Evolutionary conservation across 352 stramenopile species (phyloP).

Genomic region (Pythium myriotylum): DNA sequence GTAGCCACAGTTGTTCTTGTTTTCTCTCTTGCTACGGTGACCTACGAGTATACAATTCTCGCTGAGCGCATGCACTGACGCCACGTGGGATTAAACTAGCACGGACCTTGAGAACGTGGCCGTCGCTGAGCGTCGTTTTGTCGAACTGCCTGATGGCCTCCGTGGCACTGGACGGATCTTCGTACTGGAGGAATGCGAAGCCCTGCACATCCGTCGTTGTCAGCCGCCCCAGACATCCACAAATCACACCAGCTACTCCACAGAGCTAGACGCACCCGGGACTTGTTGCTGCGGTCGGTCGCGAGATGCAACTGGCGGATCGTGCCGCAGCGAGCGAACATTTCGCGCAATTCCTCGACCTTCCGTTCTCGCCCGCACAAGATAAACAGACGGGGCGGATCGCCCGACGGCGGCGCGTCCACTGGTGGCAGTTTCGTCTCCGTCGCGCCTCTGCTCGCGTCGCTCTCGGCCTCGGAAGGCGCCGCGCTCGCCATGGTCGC

Average conservation of each 20-base stretch:
- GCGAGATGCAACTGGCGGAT: constrained; percentile 74
- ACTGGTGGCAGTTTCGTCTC: neutral
- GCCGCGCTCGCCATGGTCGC: constrained; percentile 1
- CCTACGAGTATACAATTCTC: constrained; percentile 33
- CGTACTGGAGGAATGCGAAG: constrained; percentile 82
- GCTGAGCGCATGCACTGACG: too few relatives aligned
- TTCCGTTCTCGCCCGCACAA: constrained; percentile 71
- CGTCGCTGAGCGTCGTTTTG: constrained; percentile 59
- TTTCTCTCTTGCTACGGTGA: constrained; percentile 69
- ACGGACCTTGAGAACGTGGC: constrained; percentile 72
- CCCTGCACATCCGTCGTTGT: constrained; percentile 28
- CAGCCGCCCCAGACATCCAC: too few relatives aligned
- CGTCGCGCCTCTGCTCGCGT: neutral
- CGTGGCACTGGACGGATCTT: constrained; percentile 44
- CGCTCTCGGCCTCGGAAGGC: constrained; percentile 1
- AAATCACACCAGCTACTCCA: too few relatives aligned
- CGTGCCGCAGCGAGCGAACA: constrained; percentile 60
- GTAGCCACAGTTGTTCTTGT: neutral
- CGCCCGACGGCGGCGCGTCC: neutral
- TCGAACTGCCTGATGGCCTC: constrained; percentile 69
- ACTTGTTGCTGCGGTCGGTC: constrained; percentile 79
- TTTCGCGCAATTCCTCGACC: constrained; percentile 57
- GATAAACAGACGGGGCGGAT: constrained; percentile 58
- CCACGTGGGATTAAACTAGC: neutral
- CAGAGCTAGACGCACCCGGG: constrained; percentile 36